phyloP scores from a whole-genome alignment of 2,329 filamentous ascomycete genomes.

The Fusarium napiforme region DNA sequence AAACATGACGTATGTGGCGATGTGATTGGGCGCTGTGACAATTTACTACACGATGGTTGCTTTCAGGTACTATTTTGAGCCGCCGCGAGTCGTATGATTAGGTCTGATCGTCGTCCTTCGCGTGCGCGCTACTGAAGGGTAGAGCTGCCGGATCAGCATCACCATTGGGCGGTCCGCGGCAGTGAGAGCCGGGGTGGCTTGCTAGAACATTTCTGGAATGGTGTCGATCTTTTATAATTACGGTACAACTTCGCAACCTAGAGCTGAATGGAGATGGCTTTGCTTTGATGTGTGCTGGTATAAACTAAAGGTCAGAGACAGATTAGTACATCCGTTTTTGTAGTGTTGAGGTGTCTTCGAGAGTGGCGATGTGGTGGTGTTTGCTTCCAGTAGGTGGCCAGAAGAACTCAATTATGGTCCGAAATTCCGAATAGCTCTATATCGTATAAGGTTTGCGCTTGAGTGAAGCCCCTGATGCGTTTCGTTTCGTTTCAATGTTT shows the following conservation, averaged over 20 bases:
- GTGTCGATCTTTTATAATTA: background rate
- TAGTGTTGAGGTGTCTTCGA: fast-evolving
- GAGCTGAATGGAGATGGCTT: background rate
- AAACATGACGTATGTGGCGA: background rate
- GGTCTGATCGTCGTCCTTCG: background rate
- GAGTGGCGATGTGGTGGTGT: background rate
- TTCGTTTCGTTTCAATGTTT: background rate
- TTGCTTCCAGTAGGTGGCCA: background rate
- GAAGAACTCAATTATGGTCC: background rate
- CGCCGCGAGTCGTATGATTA: background rate
- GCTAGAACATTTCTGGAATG: background rate
- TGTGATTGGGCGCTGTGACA: background rate
- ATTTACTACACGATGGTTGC: background rate
- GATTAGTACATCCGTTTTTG: background rate
- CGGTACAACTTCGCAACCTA: no score
- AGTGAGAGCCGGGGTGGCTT: background rate
- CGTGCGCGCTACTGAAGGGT: background rate
- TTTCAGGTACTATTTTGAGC: background rate
- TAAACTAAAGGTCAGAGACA: background rate
- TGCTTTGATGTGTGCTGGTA: background rate
- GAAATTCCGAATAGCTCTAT: background rate
- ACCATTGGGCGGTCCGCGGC: background rate
- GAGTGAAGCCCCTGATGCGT: background rate
- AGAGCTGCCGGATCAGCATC: background rate
- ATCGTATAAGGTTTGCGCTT: background rate